Percentiles rank a stretch among this genome's conserved stretches.
phyloP scores from a whole-genome alignment of 257 asterid species.

The Solanum clarkiae region DNA sequence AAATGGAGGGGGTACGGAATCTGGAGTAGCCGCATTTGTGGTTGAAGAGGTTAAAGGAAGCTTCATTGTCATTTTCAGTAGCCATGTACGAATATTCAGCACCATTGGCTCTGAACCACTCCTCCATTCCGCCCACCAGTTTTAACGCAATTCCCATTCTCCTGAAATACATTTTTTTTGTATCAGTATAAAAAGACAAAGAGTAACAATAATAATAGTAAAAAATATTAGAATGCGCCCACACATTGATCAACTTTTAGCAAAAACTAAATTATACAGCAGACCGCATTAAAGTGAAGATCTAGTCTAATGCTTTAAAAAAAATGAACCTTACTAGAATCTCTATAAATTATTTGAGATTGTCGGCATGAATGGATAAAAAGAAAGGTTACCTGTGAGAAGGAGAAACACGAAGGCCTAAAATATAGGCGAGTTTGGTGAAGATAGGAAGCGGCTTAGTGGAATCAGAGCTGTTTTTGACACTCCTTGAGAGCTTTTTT shows the following conservation, averaged over 20 bases:
- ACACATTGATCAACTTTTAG: not conserved
- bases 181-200: not conserved
- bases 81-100: conserved; percentile 86
- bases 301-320: not conserved
- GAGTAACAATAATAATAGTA: not conserved
- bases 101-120: conserved; percentile 66
- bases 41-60: conserved; percentile 65
- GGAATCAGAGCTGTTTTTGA: not conserved
- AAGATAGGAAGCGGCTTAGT: conserved; percentile 29
- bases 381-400: conserved; percentile 43
- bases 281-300: not conserved
- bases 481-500: conserved; percentile 25
- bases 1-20: conserved; percentile 68
- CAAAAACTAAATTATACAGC: not conserved
- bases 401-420: conserved; percentile 96
- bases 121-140: conserved; percentile 48
- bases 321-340: not conserved
- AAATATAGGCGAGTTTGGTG: conserved; percentile 69
- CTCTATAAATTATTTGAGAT: not conserved
- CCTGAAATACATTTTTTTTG: conserved; percentile 21
- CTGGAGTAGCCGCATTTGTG: conserved; percentile 62
- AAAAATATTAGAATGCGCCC: not conserved
- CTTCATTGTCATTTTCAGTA: conserved; percentile 75
- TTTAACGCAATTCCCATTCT: conserved; percentile 75
- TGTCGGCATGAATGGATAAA: not conserved